Evolutionary conservation across 2,329 filamentous ascomycete genomes (phyloP).

Genomic region (Raffaelea arxii): DNA sequence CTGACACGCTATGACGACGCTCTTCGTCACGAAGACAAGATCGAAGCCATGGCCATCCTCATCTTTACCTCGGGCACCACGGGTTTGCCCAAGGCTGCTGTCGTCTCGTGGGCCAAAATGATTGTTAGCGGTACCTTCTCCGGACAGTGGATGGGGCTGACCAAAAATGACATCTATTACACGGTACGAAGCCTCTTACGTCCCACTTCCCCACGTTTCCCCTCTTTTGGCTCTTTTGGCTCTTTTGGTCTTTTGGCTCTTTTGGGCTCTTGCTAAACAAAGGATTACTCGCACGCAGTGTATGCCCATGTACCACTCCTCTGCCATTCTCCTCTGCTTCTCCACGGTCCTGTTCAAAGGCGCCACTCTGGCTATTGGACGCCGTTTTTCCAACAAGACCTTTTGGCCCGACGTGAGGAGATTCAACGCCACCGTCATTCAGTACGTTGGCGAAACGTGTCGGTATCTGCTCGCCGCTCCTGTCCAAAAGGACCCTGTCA

Average conservation of each 20-base stretch:
- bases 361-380: conserved; percentile 60
- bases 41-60: conserved; percentile 55
- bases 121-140: conserved; percentile 44
- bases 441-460: conserved; percentile 83
- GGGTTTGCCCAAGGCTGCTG: conserved; percentile 70
- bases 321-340: conserved; percentile 63
- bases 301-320: conserved; percentile 86
- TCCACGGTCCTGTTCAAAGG: conserved; percentile 48
- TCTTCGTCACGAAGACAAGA: conserved; percentile 37
- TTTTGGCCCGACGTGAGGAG: conserved; percentile 73
- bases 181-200: conserved; percentile 40
- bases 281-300: conserved; percentile 36
- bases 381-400: conserved; percentile 65
- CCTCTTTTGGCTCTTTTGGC: neutral
- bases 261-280: neutral
- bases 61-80: conserved; percentile 86
- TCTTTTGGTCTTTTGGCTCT: neutral
- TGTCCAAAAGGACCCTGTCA: conserved; percentile 49
- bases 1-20: conserved; percentile 49
- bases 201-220: neutral
- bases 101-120: conserved; percentile 63
- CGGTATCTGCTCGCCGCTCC: conserved; percentile 68
- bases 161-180: conserved; percentile 59
- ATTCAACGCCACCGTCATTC: conserved; percentile 62
- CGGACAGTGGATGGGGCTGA: conserved; percentile 46